Conservation (phyloP, 2,329 filamentous ascomycete species). For the Pseudogymnoascus sp. region DNA sequence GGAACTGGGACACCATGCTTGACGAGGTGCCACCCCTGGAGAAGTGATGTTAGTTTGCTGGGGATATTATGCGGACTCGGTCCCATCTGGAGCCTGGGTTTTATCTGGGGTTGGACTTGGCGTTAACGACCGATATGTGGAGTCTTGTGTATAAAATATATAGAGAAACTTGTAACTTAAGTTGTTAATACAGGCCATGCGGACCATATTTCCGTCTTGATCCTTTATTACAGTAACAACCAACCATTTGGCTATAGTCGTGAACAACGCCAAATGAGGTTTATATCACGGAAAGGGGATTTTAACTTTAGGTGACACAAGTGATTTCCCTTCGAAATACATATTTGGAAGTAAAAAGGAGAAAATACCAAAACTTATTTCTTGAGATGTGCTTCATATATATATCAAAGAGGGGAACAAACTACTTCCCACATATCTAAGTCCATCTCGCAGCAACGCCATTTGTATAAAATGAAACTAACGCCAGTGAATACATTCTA, state of each 20-base stretch:
- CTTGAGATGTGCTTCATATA: neutral
- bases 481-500: neutral
- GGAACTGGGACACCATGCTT: constrained; percentile 28
- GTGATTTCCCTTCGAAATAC: neutral
- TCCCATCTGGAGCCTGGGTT: neutral
- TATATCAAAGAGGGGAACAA: neutral
- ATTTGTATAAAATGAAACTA: neutral
- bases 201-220: neutral
- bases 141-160: neutral
- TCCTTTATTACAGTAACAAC: neutral
- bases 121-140: neutral
- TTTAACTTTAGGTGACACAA: neutral
- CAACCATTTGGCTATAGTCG: neutral
- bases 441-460: neutral
- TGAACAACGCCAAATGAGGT: neutral
- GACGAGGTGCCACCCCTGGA: constrained; percentile 24
- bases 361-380: no score
- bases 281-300: no score
- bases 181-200: neutral
- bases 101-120: neutral
- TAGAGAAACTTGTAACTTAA: neutral
- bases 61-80: neutral
- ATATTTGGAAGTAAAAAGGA: no score
- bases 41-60: neutral
- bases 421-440: neutral